Conservation (phyloP, 495 filamentous ascomycete genomes). For the Podospora didyma region DNA sequence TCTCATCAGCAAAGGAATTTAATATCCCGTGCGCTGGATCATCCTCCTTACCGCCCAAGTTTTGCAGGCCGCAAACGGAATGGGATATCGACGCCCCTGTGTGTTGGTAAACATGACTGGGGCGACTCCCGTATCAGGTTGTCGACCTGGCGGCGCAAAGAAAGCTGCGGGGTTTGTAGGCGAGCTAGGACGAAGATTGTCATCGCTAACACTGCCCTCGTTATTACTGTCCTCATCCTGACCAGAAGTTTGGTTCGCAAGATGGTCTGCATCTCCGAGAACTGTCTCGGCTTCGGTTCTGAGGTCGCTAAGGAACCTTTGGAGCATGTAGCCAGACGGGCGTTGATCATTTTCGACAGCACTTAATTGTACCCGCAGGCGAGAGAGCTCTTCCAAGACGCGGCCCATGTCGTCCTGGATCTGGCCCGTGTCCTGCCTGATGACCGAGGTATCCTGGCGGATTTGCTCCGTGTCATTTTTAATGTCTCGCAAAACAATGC, state of each 20-base stretch:
- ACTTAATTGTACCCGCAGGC: background rate
- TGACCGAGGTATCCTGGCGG: background rate
- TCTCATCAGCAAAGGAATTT: too few relatives aligned
- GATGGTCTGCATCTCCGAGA: background rate
- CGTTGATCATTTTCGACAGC: background rate
- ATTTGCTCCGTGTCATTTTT: constrained; percentile 3
- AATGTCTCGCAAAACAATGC: background rate
- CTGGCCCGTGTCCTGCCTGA: background rate
- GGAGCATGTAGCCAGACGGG: background rate
- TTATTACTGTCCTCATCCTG: background rate
- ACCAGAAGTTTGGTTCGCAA: background rate
- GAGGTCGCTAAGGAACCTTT: background rate
- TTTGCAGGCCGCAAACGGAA: background rate
- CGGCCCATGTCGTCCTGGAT: background rate
- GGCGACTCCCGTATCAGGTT: too few relatives aligned
- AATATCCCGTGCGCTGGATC: too few relatives aligned
- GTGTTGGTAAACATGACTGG: background rate
- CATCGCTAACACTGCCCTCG: constrained; percentile 14
- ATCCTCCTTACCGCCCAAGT: constrained; percentile 4
- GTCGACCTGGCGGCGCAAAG: too few relatives aligned
- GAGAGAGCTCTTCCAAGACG: background rate
- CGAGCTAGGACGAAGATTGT: too few relatives aligned
- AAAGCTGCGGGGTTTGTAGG: too few relatives aligned
- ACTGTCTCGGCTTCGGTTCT: background rate
- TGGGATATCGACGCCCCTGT: background rate